Evolutionary conservation across 2,329 filamentous ascomycete species (phyloP), one percentile per base, ranked within the genome.

Genomic region (Clonostachys chloroleuca): DNA sequence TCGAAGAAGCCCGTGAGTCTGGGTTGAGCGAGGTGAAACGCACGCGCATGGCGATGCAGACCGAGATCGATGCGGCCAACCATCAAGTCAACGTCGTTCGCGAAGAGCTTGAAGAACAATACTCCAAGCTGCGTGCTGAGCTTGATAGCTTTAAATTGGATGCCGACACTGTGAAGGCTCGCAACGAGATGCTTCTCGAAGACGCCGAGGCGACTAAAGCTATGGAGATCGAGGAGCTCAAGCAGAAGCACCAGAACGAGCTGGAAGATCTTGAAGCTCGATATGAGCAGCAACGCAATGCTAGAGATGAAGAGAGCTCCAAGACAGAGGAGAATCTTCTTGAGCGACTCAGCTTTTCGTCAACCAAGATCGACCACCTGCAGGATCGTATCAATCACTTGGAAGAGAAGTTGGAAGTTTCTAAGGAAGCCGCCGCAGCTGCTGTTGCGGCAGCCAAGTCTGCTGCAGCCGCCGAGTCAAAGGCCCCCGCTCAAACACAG

Each of bases 321-420:
- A 84, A 88, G 44, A 76, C 83, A 3, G 91, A 96, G 64, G 78
- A 85, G 52, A 87, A 92, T 62, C 80, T 95, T 40, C 78, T 87
- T 43, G 90, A 96, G 60, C 84, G 88, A 24, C 78, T 97, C 47
- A 84, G 81, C 53, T 77, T 97, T 48, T 89, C 90, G 0, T 83
- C 92, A 9, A 89, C 90, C 48, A 95, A 92, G 74, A 82, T 86
- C 5, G 83, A 91, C 56, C 87, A 95, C 62, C 80, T 95, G 18
- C 86, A 95, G 62, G 92, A 96, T 57, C 89, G 89, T 56, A 81
- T 96, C 24, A 69, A 79, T 5, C 87, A 95, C 57, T 76, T 97
- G 2, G 90, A 96, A 63, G 92, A 96, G 64, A 92, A 91, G 65
- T 79, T 99, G 14, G 86, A 95, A 56, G 87, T 97, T 56, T 86